phyloP scores from a whole-genome alignment of 257 asterid genomes.

The Solanum bukasovii region DNA sequence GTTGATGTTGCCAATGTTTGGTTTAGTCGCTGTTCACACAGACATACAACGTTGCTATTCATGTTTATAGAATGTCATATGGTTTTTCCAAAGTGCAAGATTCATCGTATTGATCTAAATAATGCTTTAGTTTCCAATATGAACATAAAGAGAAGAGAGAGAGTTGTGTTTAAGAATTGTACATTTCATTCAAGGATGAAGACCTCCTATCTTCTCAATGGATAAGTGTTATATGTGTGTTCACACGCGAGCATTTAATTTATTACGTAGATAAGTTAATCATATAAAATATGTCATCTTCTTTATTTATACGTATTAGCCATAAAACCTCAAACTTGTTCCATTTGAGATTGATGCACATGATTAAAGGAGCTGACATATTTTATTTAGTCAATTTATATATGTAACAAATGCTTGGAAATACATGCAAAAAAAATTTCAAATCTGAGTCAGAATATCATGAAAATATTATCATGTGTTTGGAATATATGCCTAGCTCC shows the following conservation, averaged over 20 bases:
- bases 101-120: background rate
- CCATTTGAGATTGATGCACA: background rate
- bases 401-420: background rate
- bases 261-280: background rate
- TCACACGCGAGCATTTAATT: no score
- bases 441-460: background rate
- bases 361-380: background rate
- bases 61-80: conserved; percentile 7
- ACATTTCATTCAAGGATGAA: background rate
- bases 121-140: background rate
- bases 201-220: background rate
- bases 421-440: background rate
- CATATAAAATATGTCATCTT: background rate
- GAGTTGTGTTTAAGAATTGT: background rate
- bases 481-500: no score
- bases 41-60: conserved; percentile 11
- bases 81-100: background rate
- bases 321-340: background rate
- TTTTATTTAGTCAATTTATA: background rate
- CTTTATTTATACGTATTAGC: background rate
- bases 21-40: background rate
- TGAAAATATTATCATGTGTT: background rate
- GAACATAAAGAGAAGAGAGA: background rate
- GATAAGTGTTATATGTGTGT: background rate
- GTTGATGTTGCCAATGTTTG: conserved; percentile 28